phyloP scores from a whole-genome alignment of 2,329 filamentous ascomycete genomes.

The Ceratocystis albifundus region DNA sequence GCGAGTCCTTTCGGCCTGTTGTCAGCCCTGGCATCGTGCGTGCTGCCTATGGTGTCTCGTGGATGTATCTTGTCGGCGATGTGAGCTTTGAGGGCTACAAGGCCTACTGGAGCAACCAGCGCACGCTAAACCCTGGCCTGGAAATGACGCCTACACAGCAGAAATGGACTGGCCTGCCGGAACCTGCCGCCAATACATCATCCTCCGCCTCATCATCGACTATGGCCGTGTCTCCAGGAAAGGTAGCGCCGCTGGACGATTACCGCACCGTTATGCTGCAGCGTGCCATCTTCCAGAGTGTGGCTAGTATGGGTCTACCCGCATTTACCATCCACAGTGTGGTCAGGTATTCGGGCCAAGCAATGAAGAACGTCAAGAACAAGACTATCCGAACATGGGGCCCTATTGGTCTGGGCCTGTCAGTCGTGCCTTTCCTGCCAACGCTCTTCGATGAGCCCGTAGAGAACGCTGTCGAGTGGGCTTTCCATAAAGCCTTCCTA shows the following conservation, averaged over 20 bases:
- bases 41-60: constrained; percentile 78
- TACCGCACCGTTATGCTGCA: constrained; percentile 86
- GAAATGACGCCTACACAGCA: constrained; percentile 42
- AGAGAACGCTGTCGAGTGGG: constrained; percentile 80
- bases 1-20: constrained; percentile 87
- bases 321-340: constrained; percentile 91
- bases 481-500: constrained; percentile 73
- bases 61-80: constrained; percentile 85
- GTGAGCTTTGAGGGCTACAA: constrained; percentile 92
- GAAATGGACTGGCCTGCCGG: constrained; percentile 37
- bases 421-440: constrained; percentile 72
- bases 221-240: constrained; percentile 29
- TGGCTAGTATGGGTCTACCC: constrained; percentile 88
- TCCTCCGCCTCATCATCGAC: constrained; percentile 2
- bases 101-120: constrained; percentile 78
- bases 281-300: constrained; percentile 74
- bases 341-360: constrained; percentile 74
- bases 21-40: constrained; percentile 75
- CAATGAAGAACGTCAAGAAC: constrained; percentile 76
- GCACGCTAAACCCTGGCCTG: constrained; percentile 55
- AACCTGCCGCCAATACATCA: constrained; percentile 26
- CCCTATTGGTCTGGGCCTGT: constrained; percentile 72
- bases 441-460: constrained; percentile 84
- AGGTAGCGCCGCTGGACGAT: constrained; percentile 66
- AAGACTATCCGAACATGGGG: constrained; percentile 66